phyloP scores from a whole-genome alignment of 1,284 basidiomycete species.

The Tremellales sp. region DNA sequence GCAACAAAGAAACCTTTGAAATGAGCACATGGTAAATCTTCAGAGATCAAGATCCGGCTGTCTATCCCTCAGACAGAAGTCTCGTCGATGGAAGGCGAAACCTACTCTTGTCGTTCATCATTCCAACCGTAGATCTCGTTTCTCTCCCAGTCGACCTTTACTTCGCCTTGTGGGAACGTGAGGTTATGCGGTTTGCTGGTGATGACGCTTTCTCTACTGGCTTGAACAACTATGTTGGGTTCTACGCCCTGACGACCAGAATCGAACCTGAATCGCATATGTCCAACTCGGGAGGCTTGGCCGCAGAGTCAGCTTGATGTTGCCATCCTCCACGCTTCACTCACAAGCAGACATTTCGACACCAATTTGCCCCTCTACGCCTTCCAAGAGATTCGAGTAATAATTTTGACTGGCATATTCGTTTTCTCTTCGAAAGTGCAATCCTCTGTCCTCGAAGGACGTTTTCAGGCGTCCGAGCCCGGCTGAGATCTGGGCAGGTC shows the following conservation, averaged over 20 bases:
- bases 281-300: conserved; percentile 70
- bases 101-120: conserved; percentile 69
- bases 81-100: conserved; percentile 56
- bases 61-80: conserved; percentile 5
- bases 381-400: conserved; percentile 61
- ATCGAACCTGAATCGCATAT: conserved; percentile 67
- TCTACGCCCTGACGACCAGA: conserved; percentile 20
- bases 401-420: conserved; percentile 65
- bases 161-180: conserved; percentile 59
- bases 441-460: conserved; percentile 59
- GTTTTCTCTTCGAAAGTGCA: conserved; percentile 57
- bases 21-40: conserved; percentile 51
- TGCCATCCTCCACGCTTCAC: conserved; percentile 29
- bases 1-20: conserved; percentile 73
- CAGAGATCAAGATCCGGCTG: conserved; percentile 41
- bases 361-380: conserved; percentile 54
- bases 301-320: neutral
- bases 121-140: conserved; percentile 67
- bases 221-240: conserved; percentile 68
- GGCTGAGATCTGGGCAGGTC: conserved; percentile 60
- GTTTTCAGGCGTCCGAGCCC: conserved; percentile 57
- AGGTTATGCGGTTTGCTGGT: conserved; percentile 56
- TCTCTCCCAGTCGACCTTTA: conserved; percentile 53
- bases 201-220: conserved; percentile 61
- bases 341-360: conserved; percentile 68